Percentiles rank a stretch among this genome's conserved stretches.
Evolutionary conservation across 164 flowering plant species (phyloP).

Genomic region (Buxus sempervirens): DNA sequence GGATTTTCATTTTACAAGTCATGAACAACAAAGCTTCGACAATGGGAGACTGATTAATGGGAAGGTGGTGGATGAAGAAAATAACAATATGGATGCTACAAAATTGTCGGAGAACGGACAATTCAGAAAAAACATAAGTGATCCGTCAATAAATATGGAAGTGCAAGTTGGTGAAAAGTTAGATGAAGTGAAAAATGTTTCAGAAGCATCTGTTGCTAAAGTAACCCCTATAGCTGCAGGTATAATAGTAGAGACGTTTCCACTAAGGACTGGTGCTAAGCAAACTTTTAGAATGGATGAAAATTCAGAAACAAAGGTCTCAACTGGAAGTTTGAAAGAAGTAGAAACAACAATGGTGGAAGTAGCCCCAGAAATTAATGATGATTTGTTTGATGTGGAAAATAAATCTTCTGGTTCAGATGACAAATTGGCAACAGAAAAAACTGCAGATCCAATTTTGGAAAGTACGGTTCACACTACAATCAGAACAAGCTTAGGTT

Average conservation of each 20-base stretch:
- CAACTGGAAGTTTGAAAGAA: constrained; percentile 17
- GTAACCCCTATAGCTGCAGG: constrained; percentile 23
- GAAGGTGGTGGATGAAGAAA: constrained; percentile 11
- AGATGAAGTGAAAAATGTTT: constrained; percentile 17
- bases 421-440: constrained; percentile 10
- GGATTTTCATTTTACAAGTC: constrained; percentile 11
- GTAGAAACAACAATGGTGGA: constrained; percentile 10
- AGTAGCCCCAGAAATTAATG: constrained; percentile 1
- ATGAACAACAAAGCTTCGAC: constrained; percentile 20
- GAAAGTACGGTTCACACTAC: constrained; percentile 14
- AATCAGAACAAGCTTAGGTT: constrained; percentile 3
- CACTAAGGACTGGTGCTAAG: constrained; percentile 27
- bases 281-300: constrained; percentile 14
- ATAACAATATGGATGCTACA: constrained; percentile 17
- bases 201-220: constrained; percentile 11
- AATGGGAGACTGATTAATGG: constrained; percentile 28
- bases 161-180: constrained; percentile 15
- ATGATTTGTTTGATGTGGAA: constrained; percentile 9
- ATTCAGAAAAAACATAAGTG: neutral
- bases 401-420: constrained; percentile 1
- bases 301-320: constrained; percentile 9
- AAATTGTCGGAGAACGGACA: neutral
- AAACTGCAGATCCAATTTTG: constrained; percentile 10
- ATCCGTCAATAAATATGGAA: constrained; percentile 4
- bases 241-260: constrained; percentile 58